Percentiles rank a stretch among this genome's conserved stretches.
Conservation (phyloP, 2,329 filamentous ascomycete genomes). For the Fusarium sororula region DNA sequence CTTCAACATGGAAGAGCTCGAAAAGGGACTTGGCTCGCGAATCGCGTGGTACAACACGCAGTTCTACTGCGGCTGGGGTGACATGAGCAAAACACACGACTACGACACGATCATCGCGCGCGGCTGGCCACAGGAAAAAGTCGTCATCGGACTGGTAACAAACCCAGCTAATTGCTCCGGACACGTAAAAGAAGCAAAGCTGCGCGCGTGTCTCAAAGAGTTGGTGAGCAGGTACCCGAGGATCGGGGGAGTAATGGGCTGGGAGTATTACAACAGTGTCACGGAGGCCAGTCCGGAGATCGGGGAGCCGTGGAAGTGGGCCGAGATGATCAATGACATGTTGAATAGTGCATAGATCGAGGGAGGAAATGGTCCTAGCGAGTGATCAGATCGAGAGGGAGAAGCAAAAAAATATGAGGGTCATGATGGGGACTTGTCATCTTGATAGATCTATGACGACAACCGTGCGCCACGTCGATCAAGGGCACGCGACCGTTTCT, state of each 20-base stretch:
- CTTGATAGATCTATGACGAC: constrained; percentile 27
- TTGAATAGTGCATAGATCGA: constrained; percentile 15
- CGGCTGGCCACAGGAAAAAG: constrained; percentile 75
- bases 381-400: neutral
- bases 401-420: neutral
- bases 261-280: constrained; percentile 88
- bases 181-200: constrained; percentile 55
- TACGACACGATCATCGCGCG: constrained; percentile 60
- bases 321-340: constrained; percentile 49
- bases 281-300: constrained; percentile 45
- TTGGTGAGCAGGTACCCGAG: constrained; percentile 62
- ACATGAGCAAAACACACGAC: constrained; percentile 51
- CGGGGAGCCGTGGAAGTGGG: constrained; percentile 78
- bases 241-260: constrained; percentile 89
- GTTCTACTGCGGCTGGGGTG: constrained; percentile 88
- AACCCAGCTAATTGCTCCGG: constrained; percentile 72
- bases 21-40: constrained; percentile 66
- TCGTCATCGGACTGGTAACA: constrained; percentile 82
- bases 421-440: constrained; percentile 15
- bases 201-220: constrained; percentile 52
- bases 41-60: constrained; percentile 88
- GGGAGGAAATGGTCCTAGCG: constrained; percentile 8
- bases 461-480: constrained; percentile 17
- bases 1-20: constrained; percentile 78
- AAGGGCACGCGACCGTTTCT: constrained; percentile 5